Base-by-base conservation (phyloP, 768 basidiomycete genomes). In the Tricholoma furcatifolium region DNA sequence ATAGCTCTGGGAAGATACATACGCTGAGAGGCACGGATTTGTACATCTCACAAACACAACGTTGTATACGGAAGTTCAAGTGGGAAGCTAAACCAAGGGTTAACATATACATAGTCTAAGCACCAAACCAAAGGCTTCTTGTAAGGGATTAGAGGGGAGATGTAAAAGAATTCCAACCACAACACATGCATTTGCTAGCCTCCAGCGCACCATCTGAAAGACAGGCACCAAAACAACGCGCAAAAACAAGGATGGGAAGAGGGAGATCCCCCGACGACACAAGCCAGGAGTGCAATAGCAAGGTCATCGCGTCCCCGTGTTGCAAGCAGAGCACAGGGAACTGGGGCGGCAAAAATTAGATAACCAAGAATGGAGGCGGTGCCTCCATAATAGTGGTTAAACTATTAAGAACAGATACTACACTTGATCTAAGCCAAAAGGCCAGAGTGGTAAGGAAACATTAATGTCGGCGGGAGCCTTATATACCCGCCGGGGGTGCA, bases 401-500 rank as follows among this genome's bases (percentile, higher is more conserved):
- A 83, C 82, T 83, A 82, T 83, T 83, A 87, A 90, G 87, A 89
- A 90, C 88, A 91, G 88, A 89, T 91, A 90, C 88, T 90, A 91
- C 88, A 91, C 88, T 90, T 89, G 87, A 89, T 91, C 88, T 88
- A 90, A 90, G 88, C 88, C 87, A 89, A 88, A 87, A 88, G 87
- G 85, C 87, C 87, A 87, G 87, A 88, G 86, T 87, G 87, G 85
- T 87, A 77, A 84, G 53, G 78, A 75, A 60, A 60, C 59, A 38
- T 23, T 2, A 18, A 9, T 12, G 11, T 2, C 2, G 47, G 11
- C 6, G 17, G 15, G 30, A 5, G 2, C 27, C 18, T 43, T 61
- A 43, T 56, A 56, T 56, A 52, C 31, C 15, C 18, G 40, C 17
- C 12, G 27, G 10, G 0, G 1, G 39, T 42, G 60, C 58, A 61